Conservation (phyloP, 179 eudicot genomes). For the Beta lomatogona region DNA sequence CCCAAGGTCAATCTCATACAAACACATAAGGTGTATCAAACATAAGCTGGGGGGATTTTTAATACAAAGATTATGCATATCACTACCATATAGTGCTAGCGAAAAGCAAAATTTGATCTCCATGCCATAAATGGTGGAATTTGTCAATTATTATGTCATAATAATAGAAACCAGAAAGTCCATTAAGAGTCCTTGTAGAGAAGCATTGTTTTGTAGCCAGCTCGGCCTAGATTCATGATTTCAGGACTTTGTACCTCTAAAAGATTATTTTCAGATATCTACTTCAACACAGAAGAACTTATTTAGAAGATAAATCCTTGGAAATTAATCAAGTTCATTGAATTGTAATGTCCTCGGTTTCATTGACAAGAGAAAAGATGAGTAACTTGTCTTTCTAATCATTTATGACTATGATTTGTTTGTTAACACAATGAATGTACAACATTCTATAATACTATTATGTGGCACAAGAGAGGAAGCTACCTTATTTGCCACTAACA, state of each 20-base stretch:
- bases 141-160: not conserved
- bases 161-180: not conserved
- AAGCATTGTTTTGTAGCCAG: not conserved
- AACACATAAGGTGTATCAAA: not conserved
- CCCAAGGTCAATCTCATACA: not conserved
- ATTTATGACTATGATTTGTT: not conserved
- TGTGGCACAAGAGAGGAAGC: not conserved
- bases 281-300: not conserved
- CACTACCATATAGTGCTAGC: not conserved
- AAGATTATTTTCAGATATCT: not conserved
- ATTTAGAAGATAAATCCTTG: not conserved
- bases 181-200: not conserved
- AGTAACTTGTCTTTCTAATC: not conserved
- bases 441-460: not conserved
- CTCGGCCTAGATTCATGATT: no score
- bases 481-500: not conserved
- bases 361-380: not conserved
- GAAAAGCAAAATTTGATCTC: not conserved
- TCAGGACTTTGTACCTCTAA: not conserved
- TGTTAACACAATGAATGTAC: not conserved
- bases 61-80: not conserved
- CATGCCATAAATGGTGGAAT: not conserved
- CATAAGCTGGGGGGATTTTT: no score
- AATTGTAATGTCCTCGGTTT: not conserved
- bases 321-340: not conserved